These are phyloP conservation scores for Agrocybe praecox DNA, from an alignment of 768 basidiomycete species.

Conservation along the genomic window DNA sequence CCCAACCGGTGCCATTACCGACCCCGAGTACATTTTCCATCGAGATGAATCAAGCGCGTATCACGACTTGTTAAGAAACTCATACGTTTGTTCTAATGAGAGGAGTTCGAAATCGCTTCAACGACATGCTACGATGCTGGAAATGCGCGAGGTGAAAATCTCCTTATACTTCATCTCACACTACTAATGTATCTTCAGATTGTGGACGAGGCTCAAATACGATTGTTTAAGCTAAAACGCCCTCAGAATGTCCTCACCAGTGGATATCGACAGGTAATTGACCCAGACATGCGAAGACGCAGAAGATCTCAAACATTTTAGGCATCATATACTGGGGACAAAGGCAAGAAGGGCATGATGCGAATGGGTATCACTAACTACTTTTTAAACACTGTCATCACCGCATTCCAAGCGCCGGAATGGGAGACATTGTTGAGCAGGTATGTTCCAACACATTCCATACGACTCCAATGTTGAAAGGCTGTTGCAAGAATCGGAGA, in stretches of 20 bases:
- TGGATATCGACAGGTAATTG: conserved; percentile 63
- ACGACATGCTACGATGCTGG: conserved; percentile 41
- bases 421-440: conserved; percentile 74
- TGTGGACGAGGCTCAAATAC: conserved; percentile 61
- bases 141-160: conserved; percentile 53
- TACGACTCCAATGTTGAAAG: not conserved
- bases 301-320: conserved; percentile 2
- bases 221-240: conserved; percentile 45
- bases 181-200: conserved; percentile 38
- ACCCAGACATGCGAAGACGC: not conserved
- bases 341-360: conserved; percentile 39
- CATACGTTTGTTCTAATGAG: conserved; percentile 45
- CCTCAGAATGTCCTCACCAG: conserved; percentile 62
- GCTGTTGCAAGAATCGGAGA: conserved; percentile 66
- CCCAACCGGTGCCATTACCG: not conserved
- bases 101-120: conserved; percentile 19
- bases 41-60: conserved; percentile 8
- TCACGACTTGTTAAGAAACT: conserved; percentile 33
- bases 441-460: not conserved
- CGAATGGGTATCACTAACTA: conserved; percentile 54
- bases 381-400: conserved; percentile 77
- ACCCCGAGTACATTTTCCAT: not conserved
- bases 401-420: conserved; percentile 60
- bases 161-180: not conserved
- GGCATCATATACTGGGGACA: conserved; percentile 35